Base-by-base conservation (phyloP, 345 rosid species). In the Rhodamnia argentea region DNA sequence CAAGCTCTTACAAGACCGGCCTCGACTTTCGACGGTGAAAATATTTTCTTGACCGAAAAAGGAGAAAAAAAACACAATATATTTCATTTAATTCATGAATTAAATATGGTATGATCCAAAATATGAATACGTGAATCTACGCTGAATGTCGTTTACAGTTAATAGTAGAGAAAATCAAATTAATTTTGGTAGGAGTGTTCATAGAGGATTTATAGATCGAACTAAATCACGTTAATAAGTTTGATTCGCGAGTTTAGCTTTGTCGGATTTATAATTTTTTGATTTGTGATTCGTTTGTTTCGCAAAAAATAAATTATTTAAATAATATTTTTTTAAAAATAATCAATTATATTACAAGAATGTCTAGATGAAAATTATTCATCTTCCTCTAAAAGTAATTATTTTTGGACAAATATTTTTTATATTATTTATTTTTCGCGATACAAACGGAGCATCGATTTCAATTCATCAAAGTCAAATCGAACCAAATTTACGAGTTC, bases 141-240 rank as follows among this genome's bases (percentile, higher is more conserved):
- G 1, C 7, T 29, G 75, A 62, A 29, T 27, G 29, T 29, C 75
- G n/a, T 59, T 13, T 60, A n/a, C 8, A 3, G 70, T n/a, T 13
- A 11, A 59, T 13, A n/a, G 9, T 13, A n/a, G 37, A 60, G 37
- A 2, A n/a, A 60, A 60, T 27, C 37, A 60, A 60, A 13, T 60
- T 60, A n/a, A 13, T 15, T n/a, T 3, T 0, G 0, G 13, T 1
- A 1, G 14, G 4, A 6, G 1, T 60, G 4, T 59, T 59, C 8
- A 13, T 26, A 12, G 6, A 1, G 44, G 44, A 42, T 42, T 42
- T 42, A 42, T 42, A 42, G 40, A 42, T 4, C 3, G 44, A 42
- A 42, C 5, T 42, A 42, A 42, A 42, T 42, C 44, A 42, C 7
- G 44, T 42, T 6, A 4, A 42, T 6, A 59, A 59, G 37, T 59